These are phyloP conservation scores for Echinosophora koreensis DNA, from an alignment of 306 rosid species.

Conservation along the genomic window DNA sequence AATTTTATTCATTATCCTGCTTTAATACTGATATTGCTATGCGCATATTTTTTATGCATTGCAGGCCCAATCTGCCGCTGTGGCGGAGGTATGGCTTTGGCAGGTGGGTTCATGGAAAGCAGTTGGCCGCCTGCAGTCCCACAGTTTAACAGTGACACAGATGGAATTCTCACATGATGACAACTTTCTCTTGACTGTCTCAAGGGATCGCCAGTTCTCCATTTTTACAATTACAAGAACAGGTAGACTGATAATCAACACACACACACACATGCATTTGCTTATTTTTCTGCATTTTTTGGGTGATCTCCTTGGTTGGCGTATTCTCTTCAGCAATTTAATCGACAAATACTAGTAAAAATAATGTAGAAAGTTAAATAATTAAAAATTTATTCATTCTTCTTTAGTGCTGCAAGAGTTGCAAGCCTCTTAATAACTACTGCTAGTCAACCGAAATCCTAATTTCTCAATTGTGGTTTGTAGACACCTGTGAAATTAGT, in stretches of 20 bases:
- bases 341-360: slow-evolving; percentile 1
- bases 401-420: background rate
- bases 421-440: background rate
- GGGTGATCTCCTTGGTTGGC: slow-evolving; percentile 2
- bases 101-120: slow-evolving; percentile 92
- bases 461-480: slow-evolving; percentile 41
- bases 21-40: slow-evolving; percentile 24
- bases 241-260: slow-evolving; percentile 54
- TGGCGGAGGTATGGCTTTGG: slow-evolving; percentile 98
- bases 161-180: slow-evolving; percentile 90
- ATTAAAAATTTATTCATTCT: background rate
- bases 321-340: background rate
- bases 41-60: slow-evolving; percentile 4
- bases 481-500: slow-evolving; percentile 66
- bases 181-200: slow-evolving; percentile 77
- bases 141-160: slow-evolving; percentile 90
- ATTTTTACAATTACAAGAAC: slow-evolving; percentile 71
- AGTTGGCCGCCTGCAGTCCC: slow-evolving; percentile 84
- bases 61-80: slow-evolving; percentile 88
- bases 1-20: slow-evolving; percentile 11
- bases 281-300: background rate
- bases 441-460: slow-evolving; percentile 17
- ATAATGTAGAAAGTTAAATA: background rate
- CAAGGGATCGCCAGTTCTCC: slow-evolving; percentile 97
- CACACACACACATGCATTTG: slow-evolving; percentile 14